Evolutionary conservation across 2,329 filamentous ascomycete species (phyloP).

Genomic region (Arthroderma sp.): DNA sequence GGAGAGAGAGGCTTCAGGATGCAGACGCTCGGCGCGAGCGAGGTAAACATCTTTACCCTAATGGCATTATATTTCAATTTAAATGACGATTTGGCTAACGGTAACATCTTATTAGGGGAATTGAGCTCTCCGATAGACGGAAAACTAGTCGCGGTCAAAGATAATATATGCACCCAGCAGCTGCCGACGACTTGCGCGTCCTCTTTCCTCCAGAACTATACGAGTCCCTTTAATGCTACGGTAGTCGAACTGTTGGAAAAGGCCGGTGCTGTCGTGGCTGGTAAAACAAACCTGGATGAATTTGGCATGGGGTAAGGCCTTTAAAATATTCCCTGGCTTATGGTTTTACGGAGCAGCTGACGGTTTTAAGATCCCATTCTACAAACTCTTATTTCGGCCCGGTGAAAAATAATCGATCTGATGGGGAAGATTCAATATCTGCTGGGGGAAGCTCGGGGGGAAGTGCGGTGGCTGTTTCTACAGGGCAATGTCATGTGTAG

Average conservation of each 20-base stretch:
- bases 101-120: conserved; percentile 15
- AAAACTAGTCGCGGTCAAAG: conserved; percentile 52
- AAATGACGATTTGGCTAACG: not conserved
- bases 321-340: not conserved
- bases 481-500: conserved; percentile 46
- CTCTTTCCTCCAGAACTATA: conserved; percentile 54
- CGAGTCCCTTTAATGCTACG: conserved; percentile 69
- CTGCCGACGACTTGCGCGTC: conserved; percentile 77
- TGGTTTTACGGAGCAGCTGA: not conserved
- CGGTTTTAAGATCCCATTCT: conserved; percentile 47
- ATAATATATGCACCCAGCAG: conserved; percentile 57
- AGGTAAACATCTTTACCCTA: conserved; percentile 16
- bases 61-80: conserved; percentile 2
- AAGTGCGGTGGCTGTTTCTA: conserved; percentile 71
- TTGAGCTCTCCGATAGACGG: conserved; percentile 30
- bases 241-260: conserved; percentile 56
- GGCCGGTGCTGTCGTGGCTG: conserved; percentile 51
- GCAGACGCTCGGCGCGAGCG: conserved; percentile 24
- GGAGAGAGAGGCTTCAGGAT: conserved; percentile 24
- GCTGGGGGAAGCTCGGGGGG: conserved; percentile 87
- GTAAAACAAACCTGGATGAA: conserved; percentile 89
- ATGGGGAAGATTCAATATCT: conserved; percentile 39
- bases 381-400: conserved; percentile 53
- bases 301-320: conserved; percentile 71
- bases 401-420: conserved; percentile 40